phyloP scores from a whole-genome alignment of 177 flowering plant genomes.

The Vitis hybrid region DNA sequence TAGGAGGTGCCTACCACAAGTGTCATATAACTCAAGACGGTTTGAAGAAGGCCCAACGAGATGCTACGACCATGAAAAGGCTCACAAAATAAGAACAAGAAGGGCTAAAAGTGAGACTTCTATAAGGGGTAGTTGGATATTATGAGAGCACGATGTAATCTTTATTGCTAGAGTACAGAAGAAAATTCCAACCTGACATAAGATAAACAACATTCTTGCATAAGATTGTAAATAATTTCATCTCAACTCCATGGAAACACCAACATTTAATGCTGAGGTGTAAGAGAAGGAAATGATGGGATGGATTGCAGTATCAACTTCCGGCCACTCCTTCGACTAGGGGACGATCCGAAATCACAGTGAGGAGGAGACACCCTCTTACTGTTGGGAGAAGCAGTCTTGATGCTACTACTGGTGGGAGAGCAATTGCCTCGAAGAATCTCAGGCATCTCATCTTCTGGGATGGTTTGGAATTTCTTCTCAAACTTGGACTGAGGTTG shows the following conservation, averaged over 20 bases:
- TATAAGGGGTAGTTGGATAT: constrained; percentile 1
- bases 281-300: constrained; percentile 82
- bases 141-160: constrained; percentile 10
- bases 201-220: constrained; percentile 18
- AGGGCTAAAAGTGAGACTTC: neutral
- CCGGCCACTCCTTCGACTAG: constrained; percentile 57
- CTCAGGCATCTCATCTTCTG: constrained; percentile 73
- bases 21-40: no score
- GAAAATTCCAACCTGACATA: constrained; percentile 3
- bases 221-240: constrained; percentile 16
- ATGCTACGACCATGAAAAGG: no score
- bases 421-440: constrained; percentile 50
- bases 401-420: constrained; percentile 44
- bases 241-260: constrained; percentile 14
- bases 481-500: constrained; percentile 41
- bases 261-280: constrained; percentile 35
- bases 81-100: neutral
- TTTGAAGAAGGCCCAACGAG: no score
- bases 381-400: constrained; percentile 71
- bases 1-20: no score
- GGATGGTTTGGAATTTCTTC: constrained; percentile 33
- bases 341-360: constrained; percentile 35
- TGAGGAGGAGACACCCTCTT: constrained; percentile 93
- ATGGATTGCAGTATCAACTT: constrained; percentile 76
- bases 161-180: constrained; percentile 25